phyloP scores from a whole-genome alignment of 805 yeast genomes.

The Yamadazyma tumulicola region DNA sequence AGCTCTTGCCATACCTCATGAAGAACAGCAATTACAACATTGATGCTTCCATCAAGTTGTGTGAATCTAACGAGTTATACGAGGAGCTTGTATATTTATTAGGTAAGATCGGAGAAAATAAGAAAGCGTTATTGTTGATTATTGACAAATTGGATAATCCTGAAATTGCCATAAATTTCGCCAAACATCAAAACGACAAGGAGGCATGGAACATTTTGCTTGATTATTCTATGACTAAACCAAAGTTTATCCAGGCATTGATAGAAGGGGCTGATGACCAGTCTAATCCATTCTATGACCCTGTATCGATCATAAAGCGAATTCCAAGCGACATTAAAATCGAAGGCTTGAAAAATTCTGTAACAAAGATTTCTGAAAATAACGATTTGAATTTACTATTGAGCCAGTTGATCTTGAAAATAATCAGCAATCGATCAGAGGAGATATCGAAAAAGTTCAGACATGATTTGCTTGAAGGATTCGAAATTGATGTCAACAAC shows the following conservation, averaged over 20 bases:
- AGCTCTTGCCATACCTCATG: slow-evolving; percentile 60
- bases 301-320: slow-evolving; percentile 61
- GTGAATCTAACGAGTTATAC: slow-evolving; percentile 49
- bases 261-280: slow-evolving; percentile 65
- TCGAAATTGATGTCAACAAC: slow-evolving; percentile 20
- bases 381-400: slow-evolving; percentile 53
- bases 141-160: slow-evolving; percentile 78
- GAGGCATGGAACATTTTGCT: slow-evolving; percentile 82
- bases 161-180: slow-evolving; percentile 75
- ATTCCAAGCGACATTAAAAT: slow-evolving; percentile 64
- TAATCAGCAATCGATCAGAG: slow-evolving; percentile 30
- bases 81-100: slow-evolving; percentile 79
- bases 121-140: slow-evolving; percentile 71
- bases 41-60: slow-evolving; percentile 63
- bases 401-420: slow-evolving; percentile 48
- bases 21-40: slow-evolving; percentile 61
- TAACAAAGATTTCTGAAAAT: slow-evolving; percentile 60
- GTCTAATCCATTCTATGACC: slow-evolving; percentile 44
- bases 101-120: slow-evolving; percentile 78
- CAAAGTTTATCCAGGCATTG: slow-evolving; percentile 72
- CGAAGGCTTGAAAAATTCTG: slow-evolving; percentile 58
- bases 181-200: slow-evolving; percentile 58
- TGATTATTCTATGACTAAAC: slow-evolving; percentile 65
- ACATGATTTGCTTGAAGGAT: slow-evolving; percentile 22
- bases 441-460: slow-evolving; percentile 21